Conservation (phyloP, 805 yeast species). For the Wickerhamomyces bovis region DNA sequence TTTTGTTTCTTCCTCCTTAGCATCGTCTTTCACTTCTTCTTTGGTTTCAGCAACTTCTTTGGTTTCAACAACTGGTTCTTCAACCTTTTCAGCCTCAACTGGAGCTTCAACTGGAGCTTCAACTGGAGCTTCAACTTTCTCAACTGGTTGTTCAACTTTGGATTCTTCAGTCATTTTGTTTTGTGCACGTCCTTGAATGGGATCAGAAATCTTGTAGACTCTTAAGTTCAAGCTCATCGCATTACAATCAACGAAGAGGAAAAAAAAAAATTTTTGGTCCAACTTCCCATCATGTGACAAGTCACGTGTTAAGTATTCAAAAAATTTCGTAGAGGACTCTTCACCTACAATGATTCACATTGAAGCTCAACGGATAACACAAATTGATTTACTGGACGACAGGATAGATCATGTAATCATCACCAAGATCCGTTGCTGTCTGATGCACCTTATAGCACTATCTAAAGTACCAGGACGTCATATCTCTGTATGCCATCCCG, state of each 20-base stretch:
- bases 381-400: too few species aligned
- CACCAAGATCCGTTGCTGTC: too few species aligned
- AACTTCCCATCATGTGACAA: neutral
- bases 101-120: slow-evolving; percentile 2
- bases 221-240: slow-evolving; percentile 7
- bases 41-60: neutral
- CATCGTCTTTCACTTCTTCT: slow-evolving; percentile 8
- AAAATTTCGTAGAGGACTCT: too few species aligned
- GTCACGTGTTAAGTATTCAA: too few species aligned
- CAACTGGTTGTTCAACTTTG: slow-evolving; percentile 1
- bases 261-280: slow-evolving; percentile 1
- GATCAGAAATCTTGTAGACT: neutral
- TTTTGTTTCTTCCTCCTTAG: slow-evolving; percentile 5
- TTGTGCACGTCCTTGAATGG: neutral
- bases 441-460: too few species aligned
- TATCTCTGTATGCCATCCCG: too few species aligned
- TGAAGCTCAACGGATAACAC: too few species aligned
- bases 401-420: too few species aligned
- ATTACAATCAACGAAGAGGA: neutral
- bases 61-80: slow-evolving; percentile 4
- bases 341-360: too few species aligned
- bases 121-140: neutral
- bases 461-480: too few species aligned
- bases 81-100: slow-evolving; percentile 4
- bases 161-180: slow-evolving; percentile 4